Conservation (phyloP, 2,329 filamentous ascomycete genomes). For the Alternaria ethzedia region DNA sequence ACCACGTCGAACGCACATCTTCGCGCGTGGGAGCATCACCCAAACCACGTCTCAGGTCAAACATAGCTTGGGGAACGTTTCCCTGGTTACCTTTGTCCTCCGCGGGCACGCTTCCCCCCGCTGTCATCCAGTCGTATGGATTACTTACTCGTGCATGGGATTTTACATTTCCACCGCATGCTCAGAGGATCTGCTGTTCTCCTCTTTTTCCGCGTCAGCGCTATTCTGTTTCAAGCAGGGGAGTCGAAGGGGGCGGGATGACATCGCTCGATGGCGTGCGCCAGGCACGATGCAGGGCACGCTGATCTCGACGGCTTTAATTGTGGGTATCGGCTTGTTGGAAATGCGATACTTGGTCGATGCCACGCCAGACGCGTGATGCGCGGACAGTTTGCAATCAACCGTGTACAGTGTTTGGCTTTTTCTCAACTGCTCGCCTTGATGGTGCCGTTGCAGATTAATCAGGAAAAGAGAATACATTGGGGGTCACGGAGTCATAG, state of each 20-base stretch:
- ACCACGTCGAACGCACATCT: neutral
- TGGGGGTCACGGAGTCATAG: neutral
- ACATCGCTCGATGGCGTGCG: constrained; percentile 10
- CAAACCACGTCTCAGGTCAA: neutral
- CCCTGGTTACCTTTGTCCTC: neutral
- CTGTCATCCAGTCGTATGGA: neutral
- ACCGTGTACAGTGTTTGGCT: neutral
- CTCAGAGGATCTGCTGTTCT: neutral
- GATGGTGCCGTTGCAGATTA: neutral
- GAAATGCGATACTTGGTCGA: neutral
- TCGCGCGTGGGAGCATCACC: neutral
- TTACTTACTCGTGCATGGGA: neutral
- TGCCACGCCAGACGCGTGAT: neutral
- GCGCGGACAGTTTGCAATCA: neutral
- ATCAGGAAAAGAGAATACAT: neutral
- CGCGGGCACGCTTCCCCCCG: neutral
- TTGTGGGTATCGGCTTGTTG: constrained; percentile 7
- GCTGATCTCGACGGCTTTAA: neutral
- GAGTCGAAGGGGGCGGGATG: neutral
- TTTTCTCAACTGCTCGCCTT: neutral
- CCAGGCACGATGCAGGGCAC: constrained; percentile 1
- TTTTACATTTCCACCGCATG: neutral
- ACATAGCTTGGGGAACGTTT: neutral
- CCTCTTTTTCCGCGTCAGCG: neutral
- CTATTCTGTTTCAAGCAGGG: neutral